Conservation (phyloP, 2,329 filamentous ascomycete genomes). For the Rhynchosporium secalis region DNA sequence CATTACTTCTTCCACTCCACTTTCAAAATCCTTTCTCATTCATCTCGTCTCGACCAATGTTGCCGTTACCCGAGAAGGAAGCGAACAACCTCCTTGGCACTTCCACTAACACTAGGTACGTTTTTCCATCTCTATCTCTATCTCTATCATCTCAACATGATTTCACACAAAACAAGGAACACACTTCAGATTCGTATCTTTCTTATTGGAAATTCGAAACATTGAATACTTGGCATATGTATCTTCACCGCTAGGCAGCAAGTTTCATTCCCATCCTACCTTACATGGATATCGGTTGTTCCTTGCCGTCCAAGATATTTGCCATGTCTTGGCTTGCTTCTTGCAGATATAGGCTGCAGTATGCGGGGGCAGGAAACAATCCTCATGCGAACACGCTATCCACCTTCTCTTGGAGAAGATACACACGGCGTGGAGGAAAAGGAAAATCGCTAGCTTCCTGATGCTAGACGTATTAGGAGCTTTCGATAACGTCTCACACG, state of each 20-base stretch:
- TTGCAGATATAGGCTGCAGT: constrained; percentile 1
- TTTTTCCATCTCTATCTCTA: too few species aligned
- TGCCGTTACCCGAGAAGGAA: constrained; percentile 2
- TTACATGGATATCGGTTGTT: not conserved
- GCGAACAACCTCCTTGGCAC: constrained; percentile 2
- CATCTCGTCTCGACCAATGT: not conserved
- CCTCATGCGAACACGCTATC: too few species aligned
- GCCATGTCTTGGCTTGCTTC: not conserved
- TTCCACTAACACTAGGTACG: too few species aligned
- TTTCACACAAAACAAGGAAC: not conserved
- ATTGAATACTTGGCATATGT: not conserved
- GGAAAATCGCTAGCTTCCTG: too few species aligned
- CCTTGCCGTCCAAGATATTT: constrained; percentile 8
- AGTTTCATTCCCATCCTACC: not conserved
- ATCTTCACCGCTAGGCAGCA: not conserved
- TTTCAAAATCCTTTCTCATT: not conserved
- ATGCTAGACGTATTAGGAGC: too few species aligned
- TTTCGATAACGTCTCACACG: too few species aligned
- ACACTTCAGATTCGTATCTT: constrained; percentile 1
- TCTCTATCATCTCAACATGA: too few species aligned
- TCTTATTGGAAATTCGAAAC: not conserved
- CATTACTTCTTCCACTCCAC: not conserved
- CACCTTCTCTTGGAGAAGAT: too few species aligned
- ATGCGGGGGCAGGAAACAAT: fast-evolving
- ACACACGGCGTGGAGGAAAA: too few species aligned